Evolutionary conservation across 2,329 filamentous ascomycete genomes (phyloP), one percentile per base, ranked within the genome.

Genomic region (Ceratocystis lukuohia): DNA sequence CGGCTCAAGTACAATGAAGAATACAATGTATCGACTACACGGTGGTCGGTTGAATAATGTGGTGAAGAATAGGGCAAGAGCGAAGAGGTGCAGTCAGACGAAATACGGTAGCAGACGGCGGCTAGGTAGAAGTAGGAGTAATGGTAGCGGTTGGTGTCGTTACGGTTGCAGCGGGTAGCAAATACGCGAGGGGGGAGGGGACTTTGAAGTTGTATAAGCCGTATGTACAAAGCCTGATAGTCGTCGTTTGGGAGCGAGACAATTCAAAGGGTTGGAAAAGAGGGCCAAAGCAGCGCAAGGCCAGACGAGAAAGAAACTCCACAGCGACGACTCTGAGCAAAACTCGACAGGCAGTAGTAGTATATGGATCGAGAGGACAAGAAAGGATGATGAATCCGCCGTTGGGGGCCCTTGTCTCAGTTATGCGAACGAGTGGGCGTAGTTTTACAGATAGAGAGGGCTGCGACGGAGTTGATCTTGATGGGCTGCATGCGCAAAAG

Each of bases 1-100:
- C 61, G 65, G 46, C 50, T 62, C 46, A 64, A 56, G 62, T 33
- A 20, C 15, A 56, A 28, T 20, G 25, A 56, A 44, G 30, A 44
- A 63, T 63, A 63, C 45, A 63, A 28, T 10, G 22, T n/a, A 63
- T 63, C 53, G 15, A 57, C 10, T 22, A 28, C 25, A n/a, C 53
- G 25, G 33, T 25, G 22, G 46, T 8, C n/a, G 7, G n/a, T 10
- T 3, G 46, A 5, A 50, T 25, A 20, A 15, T 20, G 33, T 20
- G 28, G 8, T 17, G 2, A 62, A 37, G 30, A 41, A 7, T 33
- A 62, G 8, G 10, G 8, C 20, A 41, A 17, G 41, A n/a, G 46
- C 17, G 2, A 22, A 22, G 46, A n/a, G 46, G 46, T 22, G 2
- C 6, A 6, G 46, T 2, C 7, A 22, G 22, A 50, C n/a, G 6